Conservation (phyloP, 345 rosid genomes). For the Cardamine chenopodiifolia region DNA sequence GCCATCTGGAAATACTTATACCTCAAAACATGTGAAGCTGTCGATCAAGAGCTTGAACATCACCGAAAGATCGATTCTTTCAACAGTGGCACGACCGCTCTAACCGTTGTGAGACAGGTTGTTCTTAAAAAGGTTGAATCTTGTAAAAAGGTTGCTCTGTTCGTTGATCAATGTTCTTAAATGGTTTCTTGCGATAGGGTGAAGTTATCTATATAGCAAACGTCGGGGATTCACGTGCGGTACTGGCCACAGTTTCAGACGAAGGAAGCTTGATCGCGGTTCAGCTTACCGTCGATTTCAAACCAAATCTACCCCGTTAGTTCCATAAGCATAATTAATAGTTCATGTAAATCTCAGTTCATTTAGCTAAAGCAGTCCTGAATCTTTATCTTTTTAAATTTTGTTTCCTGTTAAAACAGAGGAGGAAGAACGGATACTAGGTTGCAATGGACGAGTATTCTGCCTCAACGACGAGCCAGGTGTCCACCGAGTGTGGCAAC, state of each 20-base stretch:
- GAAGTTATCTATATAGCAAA: conserved; percentile 70
- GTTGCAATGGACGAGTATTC: conserved; percentile 76
- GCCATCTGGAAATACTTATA: conserved; percentile 81
- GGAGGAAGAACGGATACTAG: conserved; percentile 76
- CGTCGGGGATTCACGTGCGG: conserved; percentile 95
- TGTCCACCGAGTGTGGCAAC: conserved; percentile 91
- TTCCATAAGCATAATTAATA: conserved; percentile 19
- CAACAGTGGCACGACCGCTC: conserved; percentile 85
- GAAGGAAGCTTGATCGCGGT: conserved; percentile 70
- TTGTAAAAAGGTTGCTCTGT: background rate
- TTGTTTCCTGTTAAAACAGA: conserved; percentile 48
- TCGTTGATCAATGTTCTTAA: conserved; percentile 8
- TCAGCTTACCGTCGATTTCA: conserved; percentile 89
- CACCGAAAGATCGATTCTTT: conserved; percentile 70
- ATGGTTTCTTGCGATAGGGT: conserved; percentile 55
- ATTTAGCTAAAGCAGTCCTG: background rate
- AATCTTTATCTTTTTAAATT: background rate
- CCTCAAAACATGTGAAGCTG: conserved; percentile 72
- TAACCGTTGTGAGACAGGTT: conserved; percentile 90
- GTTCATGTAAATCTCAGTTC: background rate
- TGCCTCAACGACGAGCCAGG: conserved; percentile 85
- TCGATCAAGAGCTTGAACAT: conserved; percentile 75
- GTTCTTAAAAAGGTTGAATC: too few species aligned
- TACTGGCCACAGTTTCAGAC: conserved; percentile 72
- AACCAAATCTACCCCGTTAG: conserved; percentile 87